Evolutionary conservation across 2,329 filamentous ascomycete species (phyloP), one percentile per base, ranked within the genome.

Genomic region (Chaetomiaceae sp.): DNA sequence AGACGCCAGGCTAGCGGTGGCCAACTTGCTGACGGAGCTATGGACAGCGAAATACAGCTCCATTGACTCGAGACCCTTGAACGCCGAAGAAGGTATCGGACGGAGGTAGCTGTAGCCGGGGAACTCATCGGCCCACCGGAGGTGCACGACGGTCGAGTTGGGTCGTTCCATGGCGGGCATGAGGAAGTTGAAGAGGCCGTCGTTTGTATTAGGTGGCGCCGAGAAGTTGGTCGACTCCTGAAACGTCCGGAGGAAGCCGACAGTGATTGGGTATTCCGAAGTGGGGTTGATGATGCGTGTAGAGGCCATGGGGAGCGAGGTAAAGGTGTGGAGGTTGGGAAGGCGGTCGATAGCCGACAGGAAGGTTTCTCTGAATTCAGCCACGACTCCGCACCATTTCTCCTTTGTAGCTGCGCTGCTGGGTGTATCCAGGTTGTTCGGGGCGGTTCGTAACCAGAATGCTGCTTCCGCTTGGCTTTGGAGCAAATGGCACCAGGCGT

Each of bases 251-350:
- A 54, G 21, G 10, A 45, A 8, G 3, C 20, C 10, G 3, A 38
- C 40, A 6, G 11, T n/a, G 32, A 51, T 45, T 1, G 42, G 53
- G n/a, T 53, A 44, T 8, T 25, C 34, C 3, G 18, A 30, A 16
- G 40, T 25, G 2, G 41, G 32, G 5, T 41, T 25, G 18, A 56
- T 25, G 23, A 36, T 40, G 14, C 44, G 38, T 16, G 36, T 32
- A 8, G 43, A 48, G 25, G 33, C 18, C 48, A 54, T 55, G 44
- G 47, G 36, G 1, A 51, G 48, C 16, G 58, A 55, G 8, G 34
- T n/a, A 14, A 58, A 51, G 23, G 53, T 52, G 21, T 51, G 51
- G 8, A 57, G 46, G 47, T 41, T 54, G 20, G 50, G 49, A n/a
- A 56, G 47, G 9, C 32, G 29, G 32, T 51, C 51, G 42, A 51